A percentile compares a stretch with the other conserved stretches of the same genome.
Conservation (phyloP, 306 rosid species). For the Corylus heterophylla region DNA sequence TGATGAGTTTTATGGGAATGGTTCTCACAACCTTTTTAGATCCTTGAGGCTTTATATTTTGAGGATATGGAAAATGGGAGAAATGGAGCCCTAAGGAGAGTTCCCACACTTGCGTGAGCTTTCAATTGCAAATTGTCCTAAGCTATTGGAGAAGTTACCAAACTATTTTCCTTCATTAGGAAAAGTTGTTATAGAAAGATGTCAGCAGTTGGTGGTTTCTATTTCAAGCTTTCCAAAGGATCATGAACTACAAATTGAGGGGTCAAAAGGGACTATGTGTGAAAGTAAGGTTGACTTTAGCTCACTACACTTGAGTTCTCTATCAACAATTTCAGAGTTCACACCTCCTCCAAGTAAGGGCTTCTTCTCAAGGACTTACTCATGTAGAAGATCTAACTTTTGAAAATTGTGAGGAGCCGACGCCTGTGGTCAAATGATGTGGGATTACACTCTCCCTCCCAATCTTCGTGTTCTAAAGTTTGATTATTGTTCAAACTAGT, state of each 20-base stretch:
- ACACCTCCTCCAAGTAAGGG: background rate
- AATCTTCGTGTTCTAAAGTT: background rate
- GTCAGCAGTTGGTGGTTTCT: background rate
- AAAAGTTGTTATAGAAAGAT: background rate
- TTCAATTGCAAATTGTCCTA: background rate
- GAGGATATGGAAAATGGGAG: background rate
- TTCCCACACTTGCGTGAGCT: constrained; percentile 4
- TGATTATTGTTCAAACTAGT: background rate
- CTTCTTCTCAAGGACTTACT: background rate
- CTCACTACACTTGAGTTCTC: too few relatives aligned
- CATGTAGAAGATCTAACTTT: background rate
- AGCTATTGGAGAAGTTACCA: background rate
- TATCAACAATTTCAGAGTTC: background rate
- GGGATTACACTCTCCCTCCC: background rate
- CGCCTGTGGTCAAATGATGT: background rate
- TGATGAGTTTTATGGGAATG: constrained; percentile 1
- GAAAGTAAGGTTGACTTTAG: background rate
- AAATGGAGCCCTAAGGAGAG: background rate
- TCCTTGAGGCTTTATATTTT: background rate
- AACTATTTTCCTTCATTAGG: background rate
- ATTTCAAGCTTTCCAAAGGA: background rate
- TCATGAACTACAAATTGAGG: background rate
- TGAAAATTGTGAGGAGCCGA: background rate
- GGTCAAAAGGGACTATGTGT: background rate
- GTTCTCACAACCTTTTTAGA: background rate